phyloP scores from a whole-genome alignment of 257 asterid species.

The Solanum medicagineum region DNA sequence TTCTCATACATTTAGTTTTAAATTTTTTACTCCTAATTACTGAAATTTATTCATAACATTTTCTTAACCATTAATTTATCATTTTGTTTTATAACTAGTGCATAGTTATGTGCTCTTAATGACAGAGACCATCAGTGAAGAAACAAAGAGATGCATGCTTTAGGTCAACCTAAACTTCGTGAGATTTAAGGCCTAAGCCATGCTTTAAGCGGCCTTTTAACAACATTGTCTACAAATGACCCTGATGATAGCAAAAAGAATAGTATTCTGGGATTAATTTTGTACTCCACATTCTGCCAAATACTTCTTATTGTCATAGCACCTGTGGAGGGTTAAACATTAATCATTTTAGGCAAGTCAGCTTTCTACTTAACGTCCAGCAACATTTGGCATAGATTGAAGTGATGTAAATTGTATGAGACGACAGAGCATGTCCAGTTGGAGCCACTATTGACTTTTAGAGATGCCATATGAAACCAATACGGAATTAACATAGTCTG shows the following conservation, averaged over 20 bases:
- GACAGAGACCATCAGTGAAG: neutral
- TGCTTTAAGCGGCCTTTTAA: neutral
- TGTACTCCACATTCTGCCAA: neutral
- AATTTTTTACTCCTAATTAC: neutral
- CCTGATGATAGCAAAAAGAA: neutral
- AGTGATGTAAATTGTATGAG: neutral
- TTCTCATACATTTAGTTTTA: neutral
- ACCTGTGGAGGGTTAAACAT: neutral
- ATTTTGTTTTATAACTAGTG: neutral
- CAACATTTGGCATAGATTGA: neutral
- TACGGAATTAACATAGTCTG: neutral
- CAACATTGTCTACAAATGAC: neutral
- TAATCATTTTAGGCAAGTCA: neutral
- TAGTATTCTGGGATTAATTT: neutral
- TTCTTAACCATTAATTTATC: neutral
- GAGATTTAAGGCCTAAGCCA: neutral
- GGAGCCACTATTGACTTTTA: neutral
- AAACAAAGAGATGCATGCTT: neutral
- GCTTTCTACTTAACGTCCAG: neutral
- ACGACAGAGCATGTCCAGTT: neutral
- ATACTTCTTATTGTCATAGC: neutral
- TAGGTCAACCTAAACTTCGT: neutral
- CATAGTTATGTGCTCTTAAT: neutral
- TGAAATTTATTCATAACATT: neutral
- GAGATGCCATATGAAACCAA: neutral